A percentile compares a stretch with the other conserved stretches of the same genome.
phyloP scores from a whole-genome alignment of 2,329 filamentous ascomycete genomes.

The Epicoccum sorghinum region DNA sequence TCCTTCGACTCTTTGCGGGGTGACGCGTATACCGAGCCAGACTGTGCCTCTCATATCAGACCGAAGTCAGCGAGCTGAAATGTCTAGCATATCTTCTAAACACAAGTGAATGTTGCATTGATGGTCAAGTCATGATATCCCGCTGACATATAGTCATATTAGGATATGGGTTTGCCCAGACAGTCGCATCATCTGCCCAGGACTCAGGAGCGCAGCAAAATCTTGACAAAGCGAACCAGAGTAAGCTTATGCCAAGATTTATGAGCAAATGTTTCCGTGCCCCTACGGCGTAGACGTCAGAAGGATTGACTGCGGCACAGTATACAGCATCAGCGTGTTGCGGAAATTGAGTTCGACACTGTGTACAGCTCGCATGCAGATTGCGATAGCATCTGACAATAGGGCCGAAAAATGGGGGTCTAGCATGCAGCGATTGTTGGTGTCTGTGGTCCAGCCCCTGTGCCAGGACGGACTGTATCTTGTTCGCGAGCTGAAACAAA shows the following conservation, averaged over 20 bases:
- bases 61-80: not conserved
- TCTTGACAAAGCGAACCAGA: not conserved
- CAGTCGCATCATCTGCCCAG: not conserved
- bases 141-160: not conserved
- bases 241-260: constrained; percentile 1
- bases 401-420: not conserved
- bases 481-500: too few relatives aligned
- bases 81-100: not conserved
- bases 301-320: constrained; percentile 9
- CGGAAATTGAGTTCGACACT: constrained; percentile 7
- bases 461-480: too few relatives aligned
- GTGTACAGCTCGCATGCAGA: not conserved
- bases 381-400: not conserved
- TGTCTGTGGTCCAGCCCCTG: not conserved
- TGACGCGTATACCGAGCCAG: not conserved
- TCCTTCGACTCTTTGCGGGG: not conserved
- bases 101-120: not conserved
- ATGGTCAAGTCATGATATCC: not conserved
- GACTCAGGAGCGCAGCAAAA: not conserved
- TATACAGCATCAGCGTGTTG: not conserved
- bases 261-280: constrained; percentile 1
- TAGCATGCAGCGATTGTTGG: constrained; percentile 1
- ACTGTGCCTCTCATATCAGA: not conserved
- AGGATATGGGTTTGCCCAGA: not conserved
- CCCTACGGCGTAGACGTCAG: constrained; percentile 1